A percentile compares a stretch with the other conserved stretches of the same genome.
Evolutionary conservation across 1,284 basidiomycete genomes (phyloP).

Genomic region (Hypsizygus ulmarius): DNA sequence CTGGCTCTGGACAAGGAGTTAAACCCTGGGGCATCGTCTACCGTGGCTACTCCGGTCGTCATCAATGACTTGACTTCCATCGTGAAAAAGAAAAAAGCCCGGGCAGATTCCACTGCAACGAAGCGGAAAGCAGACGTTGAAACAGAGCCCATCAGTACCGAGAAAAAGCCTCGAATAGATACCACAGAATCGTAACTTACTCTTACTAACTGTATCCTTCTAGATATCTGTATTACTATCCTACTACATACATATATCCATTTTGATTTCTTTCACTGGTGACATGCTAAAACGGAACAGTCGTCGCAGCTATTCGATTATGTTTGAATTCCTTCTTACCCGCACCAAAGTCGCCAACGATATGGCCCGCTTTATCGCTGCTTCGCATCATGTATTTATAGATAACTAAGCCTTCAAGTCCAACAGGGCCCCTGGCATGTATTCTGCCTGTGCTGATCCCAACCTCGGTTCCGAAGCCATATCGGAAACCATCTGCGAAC

Average conservation of each 20-base stretch:
- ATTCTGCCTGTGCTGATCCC: constrained; percentile 97
- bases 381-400: constrained; percentile 93
- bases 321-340: constrained; percentile 82
- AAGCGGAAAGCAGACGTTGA: constrained; percentile 75
- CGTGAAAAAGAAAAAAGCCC: constrained; percentile 71
- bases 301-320: constrained; percentile 44
- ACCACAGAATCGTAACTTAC: constrained; percentile 23
- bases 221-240: constrained; percentile 8
- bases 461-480: constrained; percentile 97
- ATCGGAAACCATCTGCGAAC: constrained; percentile 96
- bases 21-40: constrained; percentile 34
- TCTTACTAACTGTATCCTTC: constrained; percentile 6
- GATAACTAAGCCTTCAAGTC: constrained; percentile 90
- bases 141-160: constrained; percentile 41
- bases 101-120: constrained; percentile 34
- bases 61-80: constrained; percentile 82
- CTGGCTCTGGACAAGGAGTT: constrained; percentile 68
- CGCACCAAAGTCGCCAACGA: constrained; percentile 79
- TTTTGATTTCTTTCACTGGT: not conserved
- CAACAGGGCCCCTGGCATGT: constrained; percentile 96
- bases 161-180: constrained; percentile 70
- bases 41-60: constrained; percentile 25
- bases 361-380: constrained; percentile 67
- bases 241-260: not conserved
- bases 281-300: constrained; percentile 47